Evolutionary conservation across 2,329 filamentous ascomycete species (phyloP).

Genomic region (Nothophaeocryptopus gaeumannii): DNA sequence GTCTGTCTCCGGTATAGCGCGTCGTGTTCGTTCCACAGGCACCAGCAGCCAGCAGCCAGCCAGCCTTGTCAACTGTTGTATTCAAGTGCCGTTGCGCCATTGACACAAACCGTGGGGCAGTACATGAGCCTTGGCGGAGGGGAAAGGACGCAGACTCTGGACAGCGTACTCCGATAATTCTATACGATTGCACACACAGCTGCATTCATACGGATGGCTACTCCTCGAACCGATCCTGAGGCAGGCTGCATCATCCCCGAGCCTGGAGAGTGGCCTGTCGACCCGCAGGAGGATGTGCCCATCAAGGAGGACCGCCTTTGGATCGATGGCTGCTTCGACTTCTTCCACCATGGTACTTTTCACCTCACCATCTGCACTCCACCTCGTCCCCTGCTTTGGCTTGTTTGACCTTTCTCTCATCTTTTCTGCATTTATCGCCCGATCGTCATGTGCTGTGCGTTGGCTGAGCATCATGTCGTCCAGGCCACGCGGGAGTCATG

Average conservation of each 20-base stretch:
- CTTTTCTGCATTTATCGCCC: too few species aligned
- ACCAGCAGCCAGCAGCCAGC: too few species aligned
- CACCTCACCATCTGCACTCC: background rate
- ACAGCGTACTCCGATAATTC: background rate
- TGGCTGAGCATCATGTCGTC: slow-evolving; percentile 18
- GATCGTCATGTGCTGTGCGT: background rate
- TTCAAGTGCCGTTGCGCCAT: too few species aligned
- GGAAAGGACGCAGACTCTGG: background rate
- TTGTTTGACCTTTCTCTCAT: too few species aligned
- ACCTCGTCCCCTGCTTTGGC: background rate
- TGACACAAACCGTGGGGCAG: too few species aligned
- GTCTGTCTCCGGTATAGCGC: too few species aligned
- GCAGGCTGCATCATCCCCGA: slow-evolving; percentile 46
- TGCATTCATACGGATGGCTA: background rate
- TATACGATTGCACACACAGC: background rate
- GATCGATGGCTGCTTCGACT: slow-evolving; percentile 99
- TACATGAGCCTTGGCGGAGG: too few species aligned
- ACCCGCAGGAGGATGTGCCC: slow-evolving; percentile 58
- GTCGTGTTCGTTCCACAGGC: too few species aligned
- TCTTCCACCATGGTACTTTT: slow-evolving; percentile 75
- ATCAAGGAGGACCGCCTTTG: slow-evolving; percentile 75
- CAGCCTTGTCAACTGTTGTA: too few species aligned
- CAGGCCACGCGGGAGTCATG: slow-evolving; percentile 87
- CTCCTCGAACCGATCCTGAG: slow-evolving; percentile 32
- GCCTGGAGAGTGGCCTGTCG: slow-evolving; percentile 61